These are phyloP conservation scores for Barbatosphaeria neglecta DNA, from an alignment of 495 filamentous ascomycete genomes.

Conservation along the genomic window DNA sequence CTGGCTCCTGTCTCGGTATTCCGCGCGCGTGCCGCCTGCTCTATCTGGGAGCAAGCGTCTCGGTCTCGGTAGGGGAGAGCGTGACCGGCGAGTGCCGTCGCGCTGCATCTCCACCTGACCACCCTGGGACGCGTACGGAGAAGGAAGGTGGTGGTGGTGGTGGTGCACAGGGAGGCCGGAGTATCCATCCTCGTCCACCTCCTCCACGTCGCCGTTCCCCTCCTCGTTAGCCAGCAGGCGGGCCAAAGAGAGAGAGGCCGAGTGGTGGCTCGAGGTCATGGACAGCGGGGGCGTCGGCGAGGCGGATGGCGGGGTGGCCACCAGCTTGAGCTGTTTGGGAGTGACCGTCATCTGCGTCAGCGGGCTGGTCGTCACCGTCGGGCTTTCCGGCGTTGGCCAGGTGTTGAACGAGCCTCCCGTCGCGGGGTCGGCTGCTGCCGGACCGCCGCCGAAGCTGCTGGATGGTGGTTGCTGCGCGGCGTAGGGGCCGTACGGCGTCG, in stretches of 20 bases:
- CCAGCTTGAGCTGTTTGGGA: slow-evolving; percentile 22
- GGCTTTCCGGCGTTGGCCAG: neutral
- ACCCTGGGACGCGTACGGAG: too few species aligned
- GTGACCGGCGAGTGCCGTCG: neutral
- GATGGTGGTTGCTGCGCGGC: neutral
- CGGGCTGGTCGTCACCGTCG: neutral
- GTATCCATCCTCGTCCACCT: too few species aligned
- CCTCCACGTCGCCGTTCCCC: too few species aligned
- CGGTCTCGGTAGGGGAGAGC: neutral
- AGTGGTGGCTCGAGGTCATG: slow-evolving; percentile 20
- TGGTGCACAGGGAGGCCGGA: too few species aligned
- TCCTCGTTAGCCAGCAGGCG: slow-evolving; percentile 3
- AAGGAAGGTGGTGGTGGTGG: too few species aligned
- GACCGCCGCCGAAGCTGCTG: neutral
- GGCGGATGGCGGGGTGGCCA: slow-evolving; percentile 21
- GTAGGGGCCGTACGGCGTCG: neutral
- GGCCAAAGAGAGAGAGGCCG: slow-evolving; percentile 3
- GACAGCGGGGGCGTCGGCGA: slow-evolving; percentile 16
- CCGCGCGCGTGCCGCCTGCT: neutral
- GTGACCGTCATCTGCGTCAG: slow-evolving; percentile 16
- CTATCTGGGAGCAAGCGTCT: neutral
- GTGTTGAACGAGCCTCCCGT: neutral
- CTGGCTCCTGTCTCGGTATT: too few species aligned
- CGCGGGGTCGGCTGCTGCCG: too few species aligned
- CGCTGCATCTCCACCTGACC: neutral